Evolutionary conservation across 768 basidiomycete genomes (phyloP).

Genomic region (Kwoniella sp.): DNA sequence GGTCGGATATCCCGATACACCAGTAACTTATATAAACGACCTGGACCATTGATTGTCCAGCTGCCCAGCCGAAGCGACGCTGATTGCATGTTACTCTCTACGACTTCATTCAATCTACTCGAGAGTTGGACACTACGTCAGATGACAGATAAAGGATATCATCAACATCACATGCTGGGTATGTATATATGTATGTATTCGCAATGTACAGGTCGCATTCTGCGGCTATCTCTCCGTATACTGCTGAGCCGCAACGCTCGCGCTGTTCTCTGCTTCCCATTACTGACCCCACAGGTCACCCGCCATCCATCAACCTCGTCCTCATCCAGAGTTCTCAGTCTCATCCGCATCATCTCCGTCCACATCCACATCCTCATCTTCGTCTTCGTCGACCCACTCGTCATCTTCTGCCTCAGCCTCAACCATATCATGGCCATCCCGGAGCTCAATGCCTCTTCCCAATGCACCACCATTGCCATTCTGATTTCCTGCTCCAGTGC

Average conservation of each 20-base stretch:
- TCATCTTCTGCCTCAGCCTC: constrained; percentile 10
- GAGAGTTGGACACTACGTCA: no score
- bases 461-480: background rate
- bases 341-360: background rate
- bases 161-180: constrained; percentile 10
- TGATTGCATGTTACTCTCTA: no score
- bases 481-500: background rate
- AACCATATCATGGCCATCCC: constrained; percentile 1
- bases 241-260: no score
- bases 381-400: constrained; percentile 5
- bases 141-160: no score
- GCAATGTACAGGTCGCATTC: no score
- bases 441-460: background rate
- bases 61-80: background rate
- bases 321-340: background rate
- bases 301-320: background rate
- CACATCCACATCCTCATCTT: background rate
- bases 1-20: background rate
- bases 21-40: no score
- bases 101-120: no score
- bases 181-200: background rate
- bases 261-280: no score
- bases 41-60: no score
- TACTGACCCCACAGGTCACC: no score
- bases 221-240: no score